Base-by-base conservation (phyloP, 176 grass and related monocot species). In the Tillandsia fasciculata region DNA sequence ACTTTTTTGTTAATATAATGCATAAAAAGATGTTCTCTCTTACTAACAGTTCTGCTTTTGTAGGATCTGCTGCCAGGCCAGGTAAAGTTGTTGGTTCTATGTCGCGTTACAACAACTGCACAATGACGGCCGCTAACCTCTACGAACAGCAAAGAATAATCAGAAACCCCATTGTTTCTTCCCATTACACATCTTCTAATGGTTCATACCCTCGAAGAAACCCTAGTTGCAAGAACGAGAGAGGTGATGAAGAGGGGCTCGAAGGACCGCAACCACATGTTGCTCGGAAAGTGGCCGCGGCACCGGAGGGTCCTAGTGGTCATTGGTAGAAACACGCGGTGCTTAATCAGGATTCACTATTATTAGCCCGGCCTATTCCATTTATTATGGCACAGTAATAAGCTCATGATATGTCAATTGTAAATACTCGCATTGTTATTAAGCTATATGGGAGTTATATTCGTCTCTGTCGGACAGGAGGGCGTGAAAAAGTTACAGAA, bases 171-270 rank as follows among this genome's bases (percentile, higher is more conserved):
- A 69, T 64, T 69, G 63, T 76, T 42, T 73, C 69, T 77, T 68
- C 83, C 42, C 85, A 95, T n/a, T 73, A 61, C n/a, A 64, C 83
- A 52, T 74, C 87, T 80, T 81, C 80, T 6, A 77, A 83, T 69
- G 72, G 74, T 15, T 85, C 84, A 12, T 95, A 87, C 52, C 83
- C 91, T n/a, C 70, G 91, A 80, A 90, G 91, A 78, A 95, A 73
- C 2, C 87, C 88, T 28, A 90, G 81, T 53, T 95, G 83, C 72
- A 95, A 95, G 77, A 78, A 83, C 9, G 91, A 95, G 71, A 90
- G 87, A 67, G 84, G 78, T 12, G 87, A 86, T 12, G 52, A 28
- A 52, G 87, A 85, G 48, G 88, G 87, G 73, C 87, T 90, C 2
- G 79, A 90, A 69, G 29, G 65, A 18, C 13, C 65, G 14, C 83